Evolutionary conservation across 2,329 filamentous ascomycete genomes (phyloP), one percentile per base, ranked within the genome.

Genomic region (Orbilia oligospora): DNA sequence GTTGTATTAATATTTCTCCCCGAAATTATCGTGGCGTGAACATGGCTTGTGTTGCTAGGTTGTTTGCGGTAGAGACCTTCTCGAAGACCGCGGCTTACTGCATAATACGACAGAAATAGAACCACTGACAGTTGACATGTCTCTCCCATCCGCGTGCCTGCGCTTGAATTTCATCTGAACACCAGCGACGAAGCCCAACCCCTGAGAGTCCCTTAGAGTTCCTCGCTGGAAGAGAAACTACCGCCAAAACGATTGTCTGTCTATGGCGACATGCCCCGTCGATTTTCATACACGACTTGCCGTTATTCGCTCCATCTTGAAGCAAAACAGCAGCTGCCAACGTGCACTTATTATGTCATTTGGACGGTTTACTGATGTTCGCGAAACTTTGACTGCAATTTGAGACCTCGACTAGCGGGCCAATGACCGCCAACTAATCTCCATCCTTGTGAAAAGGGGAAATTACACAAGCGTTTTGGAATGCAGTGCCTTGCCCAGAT

Each of bases 401-500:
- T 78, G 68, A 69, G 75, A 78, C 64, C 44, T 78, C 75, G 75
- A 78, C 36, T 78, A 72, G 68, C 56, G 38, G 53, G 58, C 75
- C 75, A 78, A 78, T 78, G 61, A 56, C 46, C 53, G 46, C 27
- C 46, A 30, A 48, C 49, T 55, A 67, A 71, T 56, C 58, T 71
- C 51, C 61, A 78, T 67, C 67, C 75, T 68, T 69, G 68, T 20
- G 33, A 67, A 75, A 78, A 78, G 68, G 68, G 68, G 68, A 72
- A 72, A 72, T 78, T 78, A 48, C 68, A 68, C 68, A 72, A 58
- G 68, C 61, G 73, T 69, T 67, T 72, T 71, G 66, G 75, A 68
- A 72, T 72, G 75, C 67, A 67, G 41, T 64, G 68, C 75, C 68
- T 78, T 78, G 75, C 75, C 75, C 51, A 51, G 64, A 78, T 72